Evolutionary conservation across 106 monocot genomes (phyloP).

Genomic region (Hemerocallis citrina): DNA sequence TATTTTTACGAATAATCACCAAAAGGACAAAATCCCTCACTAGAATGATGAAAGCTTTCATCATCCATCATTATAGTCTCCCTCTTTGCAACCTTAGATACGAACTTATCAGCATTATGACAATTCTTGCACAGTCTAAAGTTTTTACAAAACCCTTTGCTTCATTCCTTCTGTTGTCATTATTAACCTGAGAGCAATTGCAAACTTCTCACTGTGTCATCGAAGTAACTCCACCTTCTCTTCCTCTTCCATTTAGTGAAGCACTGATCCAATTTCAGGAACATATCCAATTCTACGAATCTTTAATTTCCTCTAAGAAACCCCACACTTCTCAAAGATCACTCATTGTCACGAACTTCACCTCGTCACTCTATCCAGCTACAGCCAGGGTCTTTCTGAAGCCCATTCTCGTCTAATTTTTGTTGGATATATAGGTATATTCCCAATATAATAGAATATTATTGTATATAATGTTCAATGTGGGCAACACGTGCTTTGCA

Average conservation of each 20-base stretch:
- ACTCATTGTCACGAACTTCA: constrained; percentile 23
- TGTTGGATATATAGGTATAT: no score
- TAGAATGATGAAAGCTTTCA: constrained; percentile 56
- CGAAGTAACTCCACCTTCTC: constrained; percentile 43
- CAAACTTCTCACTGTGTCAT: constrained; percentile 60
- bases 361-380: constrained; percentile 62
- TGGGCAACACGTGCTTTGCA: no score
- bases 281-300: constrained; percentile 44
- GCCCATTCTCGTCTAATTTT: constrained; percentile 19
- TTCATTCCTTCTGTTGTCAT: constrained; percentile 10
- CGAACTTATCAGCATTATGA: constrained; percentile 42
- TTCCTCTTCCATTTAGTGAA: constrained; percentile 45
- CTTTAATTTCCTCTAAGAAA: constrained; percentile 35
- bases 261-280: constrained; percentile 34
- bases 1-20: constrained; percentile 55
- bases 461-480: no score
- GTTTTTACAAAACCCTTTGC: constrained; percentile 44
- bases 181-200: constrained; percentile 43
- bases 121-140: constrained; percentile 59
- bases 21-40: constrained; percentile 40
- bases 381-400: constrained; percentile 52
- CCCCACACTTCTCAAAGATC: constrained; percentile 26
- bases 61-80: constrained; percentile 53
- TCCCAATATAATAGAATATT: no score
- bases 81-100: constrained; percentile 26